Evolutionary conservation across 495 filamentous ascomycete genomes (phyloP), one percentile per base, ranked within the genome.

Genomic region (Podospora conica): DNA sequence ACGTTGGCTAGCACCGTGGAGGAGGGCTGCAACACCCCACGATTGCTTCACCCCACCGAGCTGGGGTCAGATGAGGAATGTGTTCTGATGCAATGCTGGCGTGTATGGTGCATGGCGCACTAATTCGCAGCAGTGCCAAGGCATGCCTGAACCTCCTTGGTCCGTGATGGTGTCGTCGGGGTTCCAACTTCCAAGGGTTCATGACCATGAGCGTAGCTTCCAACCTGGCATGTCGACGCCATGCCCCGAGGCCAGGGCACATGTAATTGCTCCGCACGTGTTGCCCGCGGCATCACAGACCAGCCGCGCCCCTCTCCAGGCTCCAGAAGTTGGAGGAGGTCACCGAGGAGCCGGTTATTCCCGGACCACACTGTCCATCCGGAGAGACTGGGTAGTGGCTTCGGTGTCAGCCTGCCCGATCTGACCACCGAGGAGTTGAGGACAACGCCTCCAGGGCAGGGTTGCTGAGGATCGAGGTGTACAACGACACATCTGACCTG

Each of bases 291-390:
- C 29, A 23, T 27, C 21, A 61, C 18, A 31, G 7, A n/a, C 53
- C n/a, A 55, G 8, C n/a, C 4, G 2, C 9, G 2, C 48, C n/a
- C 12, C 48, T 53, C 3, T 2, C 48, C 48, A 2, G 3, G 3
- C 18, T 8, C 21, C 55, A 25, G 20, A 56, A 56, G 20, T 12
- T 56, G 55, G 55, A 18, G 9, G 21, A 59, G 40, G 40, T 48
- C 15, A 63, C 61, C 61, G 53, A 63, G 61, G 18, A 55, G 61
- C 61, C 61, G 61, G 55, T 18, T 63, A 40, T 63, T 63, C 61
- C 61, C 61, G 61, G 25, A 24, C 10, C 29, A n/a, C 29, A 61
- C 40, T n/a, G 40, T 48, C 40, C 40, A 53, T 18, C 33, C 24
- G 12, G 61, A 18, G 48, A 54, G 61, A 15, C 22, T 18, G 48